These are phyloP conservation scores for Pichia phayaonensis DNA, from an alignment of 805 yeast genomes.

Conservation along the genomic window DNA sequence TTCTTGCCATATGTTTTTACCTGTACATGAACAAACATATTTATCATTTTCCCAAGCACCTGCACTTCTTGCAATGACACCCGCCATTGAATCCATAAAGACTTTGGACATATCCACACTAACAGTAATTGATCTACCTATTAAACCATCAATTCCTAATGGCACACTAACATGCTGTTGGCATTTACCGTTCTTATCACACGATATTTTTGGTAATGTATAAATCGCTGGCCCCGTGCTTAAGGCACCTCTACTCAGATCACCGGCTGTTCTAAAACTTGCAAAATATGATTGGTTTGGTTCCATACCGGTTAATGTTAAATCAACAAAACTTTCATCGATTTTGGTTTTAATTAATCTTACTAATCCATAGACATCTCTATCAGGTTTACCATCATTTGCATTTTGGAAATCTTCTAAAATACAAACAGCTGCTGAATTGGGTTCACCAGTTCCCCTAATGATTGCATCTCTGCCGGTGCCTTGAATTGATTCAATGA, in stretches of 20 bases:
- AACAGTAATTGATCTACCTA: constrained; percentile 61
- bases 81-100: constrained; percentile 47
- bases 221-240: constrained; percentile 51
- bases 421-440: constrained; percentile 87
- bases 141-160: constrained; percentile 48
- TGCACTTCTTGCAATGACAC: constrained; percentile 93
- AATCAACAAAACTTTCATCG: constrained; percentile 56
- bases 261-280: constrained; percentile 61
- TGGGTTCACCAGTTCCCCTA: constrained; percentile 82
- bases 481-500: constrained; percentile 58
- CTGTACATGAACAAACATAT: constrained; percentile 88
- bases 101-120: constrained; percentile 34
- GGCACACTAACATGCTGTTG: constrained; percentile 40
- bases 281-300: constrained; percentile 60
- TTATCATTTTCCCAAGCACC: constrained; percentile 97
- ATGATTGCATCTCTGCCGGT: constrained; percentile 87
- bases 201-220: constrained; percentile 35
- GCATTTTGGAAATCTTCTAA: constrained; percentile 55
- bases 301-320: constrained; percentile 66
- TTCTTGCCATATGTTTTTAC: constrained; percentile 95
- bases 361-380: constrained; percentile 80
- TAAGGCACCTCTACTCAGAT: constrained; percentile 65
- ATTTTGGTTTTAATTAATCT: constrained; percentile 64
- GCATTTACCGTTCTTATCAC: constrained; percentile 29
- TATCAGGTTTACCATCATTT: constrained; percentile 25